Percentiles rank a stretch among this genome's conserved stretches.
Evolutionary conservation across 345 rosid species (phyloP).

Genomic region (Linum trigynum): DNA sequence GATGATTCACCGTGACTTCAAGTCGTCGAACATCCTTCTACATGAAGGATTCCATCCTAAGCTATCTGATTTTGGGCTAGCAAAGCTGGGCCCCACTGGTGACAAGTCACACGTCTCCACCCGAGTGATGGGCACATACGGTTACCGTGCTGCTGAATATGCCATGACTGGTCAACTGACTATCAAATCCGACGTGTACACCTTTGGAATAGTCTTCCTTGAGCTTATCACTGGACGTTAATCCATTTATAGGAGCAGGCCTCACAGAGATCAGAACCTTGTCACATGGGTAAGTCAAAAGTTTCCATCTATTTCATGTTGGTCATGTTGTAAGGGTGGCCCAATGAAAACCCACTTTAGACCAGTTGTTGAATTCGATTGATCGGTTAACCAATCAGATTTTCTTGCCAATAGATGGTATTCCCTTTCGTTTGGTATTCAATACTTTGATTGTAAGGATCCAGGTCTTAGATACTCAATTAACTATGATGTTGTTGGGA

Average conservation of each 20-base stretch:
- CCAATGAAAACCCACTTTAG: too few species aligned
- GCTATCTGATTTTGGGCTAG: conserved; percentile 95
- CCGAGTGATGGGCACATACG: conserved; percentile 98
- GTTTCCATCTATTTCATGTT: too few species aligned
- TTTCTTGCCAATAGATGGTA: too few species aligned
- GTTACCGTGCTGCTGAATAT: conserved; percentile 97
- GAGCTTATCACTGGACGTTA: conserved; percentile 94
- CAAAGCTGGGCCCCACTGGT: conserved; percentile 94
- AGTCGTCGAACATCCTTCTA: conserved; percentile 87
- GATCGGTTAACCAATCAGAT: too few species aligned
- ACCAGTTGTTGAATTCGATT: too few species aligned
- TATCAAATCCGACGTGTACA: conserved; percentile 87
- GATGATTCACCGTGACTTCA: conserved; percentile 89
- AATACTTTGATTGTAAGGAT: too few species aligned
- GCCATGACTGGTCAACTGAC: conserved; percentile 99
- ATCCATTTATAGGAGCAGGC: conserved; percentile 72
- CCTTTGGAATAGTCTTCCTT: conserved; percentile 86
- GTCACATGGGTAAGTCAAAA: conserved; percentile 67
- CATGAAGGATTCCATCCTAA: conserved; percentile 89
- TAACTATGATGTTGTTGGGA: too few species aligned
- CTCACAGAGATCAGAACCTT: conserved; percentile 93
- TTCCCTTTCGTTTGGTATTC: too few species aligned
- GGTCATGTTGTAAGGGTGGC: too few species aligned
- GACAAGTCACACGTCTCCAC: conserved; percentile 98
- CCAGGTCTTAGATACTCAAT: too few species aligned